Conservation (phyloP, 2,329 filamentous ascomycete genomes). For the Leptographium galeiforme region DNA sequence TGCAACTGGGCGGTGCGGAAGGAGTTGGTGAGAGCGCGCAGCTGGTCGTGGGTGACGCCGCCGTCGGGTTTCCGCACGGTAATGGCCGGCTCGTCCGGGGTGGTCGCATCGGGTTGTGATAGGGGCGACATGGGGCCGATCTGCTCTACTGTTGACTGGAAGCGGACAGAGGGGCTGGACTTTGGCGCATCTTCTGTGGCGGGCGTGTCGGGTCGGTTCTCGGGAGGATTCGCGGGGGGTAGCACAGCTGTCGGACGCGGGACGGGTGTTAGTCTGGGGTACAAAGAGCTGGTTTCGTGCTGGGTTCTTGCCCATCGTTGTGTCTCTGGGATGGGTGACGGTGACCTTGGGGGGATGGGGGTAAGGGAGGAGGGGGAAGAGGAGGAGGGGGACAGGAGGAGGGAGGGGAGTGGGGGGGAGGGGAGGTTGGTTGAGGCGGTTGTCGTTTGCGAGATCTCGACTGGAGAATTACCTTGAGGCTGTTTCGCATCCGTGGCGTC, state of each 20-base stretch:
- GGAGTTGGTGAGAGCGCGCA: constrained; percentile 52
- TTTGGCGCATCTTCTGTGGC: constrained; percentile 13
- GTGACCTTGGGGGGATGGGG: too few species aligned
- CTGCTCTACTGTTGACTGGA: constrained; percentile 57
- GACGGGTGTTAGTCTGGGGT: not conserved
- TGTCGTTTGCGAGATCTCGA: not conserved
- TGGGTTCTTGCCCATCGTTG: too few species aligned
- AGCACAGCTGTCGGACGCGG: not conserved
- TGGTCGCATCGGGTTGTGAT: constrained; percentile 12
- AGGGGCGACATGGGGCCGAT: constrained; percentile 36
- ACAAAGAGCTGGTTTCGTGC: too few species aligned
- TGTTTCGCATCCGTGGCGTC: constrained; percentile 5
- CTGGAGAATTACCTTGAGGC: constrained; percentile 5
- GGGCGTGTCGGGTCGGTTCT: constrained; percentile 6
- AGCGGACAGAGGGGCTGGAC: constrained; percentile 45
- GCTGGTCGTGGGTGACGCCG: constrained; percentile 44
- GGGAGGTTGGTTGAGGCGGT: not conserved
- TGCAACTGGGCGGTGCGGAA: constrained; percentile 66
- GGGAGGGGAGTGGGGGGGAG: not conserved
- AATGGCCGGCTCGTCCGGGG: constrained; percentile 16
- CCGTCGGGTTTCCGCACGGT: not conserved
- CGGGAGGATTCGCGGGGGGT: not conserved
- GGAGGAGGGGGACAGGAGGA: too few species aligned
- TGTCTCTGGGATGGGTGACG: too few species aligned
- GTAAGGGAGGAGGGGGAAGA: too few species aligned